Evolutionary conservation across 345 rosid species (phyloP).

Genomic region (Citropsis articulata): DNA sequence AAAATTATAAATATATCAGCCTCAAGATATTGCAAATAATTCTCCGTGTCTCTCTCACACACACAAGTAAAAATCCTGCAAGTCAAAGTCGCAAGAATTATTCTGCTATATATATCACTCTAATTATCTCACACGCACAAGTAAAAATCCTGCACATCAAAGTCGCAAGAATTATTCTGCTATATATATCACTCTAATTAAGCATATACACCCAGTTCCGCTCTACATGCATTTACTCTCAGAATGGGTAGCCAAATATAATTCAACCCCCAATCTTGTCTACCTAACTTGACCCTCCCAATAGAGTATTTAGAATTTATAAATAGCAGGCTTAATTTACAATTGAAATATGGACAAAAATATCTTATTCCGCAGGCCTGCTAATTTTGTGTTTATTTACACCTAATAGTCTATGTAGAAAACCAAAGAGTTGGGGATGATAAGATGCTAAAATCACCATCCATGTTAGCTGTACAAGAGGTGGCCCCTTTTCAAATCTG

Average conservation of each 20-base stretch:
- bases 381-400: constrained; percentile 30
- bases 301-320: background rate
- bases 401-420: constrained; percentile 1
- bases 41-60: background rate
- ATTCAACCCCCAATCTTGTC: background rate
- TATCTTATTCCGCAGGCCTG: constrained; percentile 31
- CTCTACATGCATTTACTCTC: constrained; percentile 19
- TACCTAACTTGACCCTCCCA: constrained; percentile 7
- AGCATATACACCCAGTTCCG: constrained; percentile 21
- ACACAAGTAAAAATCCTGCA: background rate
- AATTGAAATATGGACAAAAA: constrained; percentile 13
- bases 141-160: background rate
- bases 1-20: background rate
- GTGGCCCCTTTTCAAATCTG: background rate
- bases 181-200: constrained; percentile 5
- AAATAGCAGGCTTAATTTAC: constrained; percentile 10
- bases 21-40: background rate
- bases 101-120: constrained; percentile 11
- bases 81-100: background rate
- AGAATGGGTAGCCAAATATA: background rate
- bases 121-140: background rate
- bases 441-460: constrained; percentile 19
- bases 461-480: constrained; percentile 40
- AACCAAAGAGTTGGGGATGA: constrained; percentile 1
- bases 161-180: constrained; percentile 1